Evolutionary conservation across 2,329 filamentous ascomycete species (phyloP), one percentile per base, ranked within the genome.

Genomic region (Metarhizium album): DNA sequence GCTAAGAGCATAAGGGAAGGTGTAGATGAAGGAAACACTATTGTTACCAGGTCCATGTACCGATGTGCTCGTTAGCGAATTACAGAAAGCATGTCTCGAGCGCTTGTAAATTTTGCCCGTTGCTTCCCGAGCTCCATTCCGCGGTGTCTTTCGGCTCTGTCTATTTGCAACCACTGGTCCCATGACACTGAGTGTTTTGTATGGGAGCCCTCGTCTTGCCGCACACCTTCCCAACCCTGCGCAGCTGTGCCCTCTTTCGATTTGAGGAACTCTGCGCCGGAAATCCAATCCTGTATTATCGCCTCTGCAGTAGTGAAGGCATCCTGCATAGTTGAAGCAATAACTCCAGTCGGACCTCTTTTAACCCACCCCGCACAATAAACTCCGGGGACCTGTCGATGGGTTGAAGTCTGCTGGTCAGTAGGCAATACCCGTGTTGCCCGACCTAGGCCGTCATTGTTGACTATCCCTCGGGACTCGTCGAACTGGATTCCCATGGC

Each of bases 301-400:
- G 85, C 82, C 63, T 96, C 90, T 1, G 83, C 93, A 1, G 90
- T 95, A 8, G 80, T 78, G 61, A 97, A 98, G 0, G 93, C 91
- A 65, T 98, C 93, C 53, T 86, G 81, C 89, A 98, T 95, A 0
- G 93, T 98, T 29, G 85, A 90, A 1, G 91, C 91, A 64, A 98
- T 98, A 3, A 97, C 90, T 2, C 93, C 93, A 0, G 90, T 96
- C 0, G 93, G 91, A 0, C 93, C 93, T 35, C 86, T 80, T 71
- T 97, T 97, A 9, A 96, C 90, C 93, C 93, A 98, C 0, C 93
- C 93, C 16, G 91, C 87, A 57, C 90, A 95, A 69, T 98, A 98
- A 27, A 95, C 67, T 0, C 91, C 89, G 0, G 84, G 80, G 62
- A 57, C 72, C 60, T 54, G 75, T 68, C 57, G 72, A n/a, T 16